Percentiles rank a stretch among this genome's conserved stretches.
These are phyloP conservation scores for Pythium sp. DNA, from an alignment of 352 stramenopile genomes.

Conservation along the genomic window DNA sequence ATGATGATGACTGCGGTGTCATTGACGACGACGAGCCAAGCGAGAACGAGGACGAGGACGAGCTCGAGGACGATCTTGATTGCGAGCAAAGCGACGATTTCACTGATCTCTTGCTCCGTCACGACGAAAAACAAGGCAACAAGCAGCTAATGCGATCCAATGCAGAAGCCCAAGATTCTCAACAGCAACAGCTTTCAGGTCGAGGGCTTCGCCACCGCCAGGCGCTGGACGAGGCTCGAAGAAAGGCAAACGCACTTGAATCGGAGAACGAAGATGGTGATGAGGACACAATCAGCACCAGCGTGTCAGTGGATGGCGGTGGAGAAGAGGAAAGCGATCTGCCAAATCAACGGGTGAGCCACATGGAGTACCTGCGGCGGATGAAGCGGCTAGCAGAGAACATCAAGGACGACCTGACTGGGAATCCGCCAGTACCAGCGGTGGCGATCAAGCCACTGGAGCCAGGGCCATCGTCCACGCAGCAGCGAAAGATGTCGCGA, in stretches of 20 bases:
- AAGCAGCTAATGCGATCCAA: neutral
- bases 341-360: conserved; percentile 49
- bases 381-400: conserved; percentile 68
- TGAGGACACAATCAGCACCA: too few relatives aligned
- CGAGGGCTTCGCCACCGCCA: conserved; percentile 25
- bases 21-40: conserved; percentile 37
- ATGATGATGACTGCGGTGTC: conserved; percentile 40
- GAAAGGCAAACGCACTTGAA: neutral
- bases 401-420: conserved; percentile 57
- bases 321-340: conserved; percentile 45
- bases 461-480: neutral
- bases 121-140: neutral
- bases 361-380: conserved; percentile 67
- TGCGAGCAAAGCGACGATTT: conserved; percentile 20
- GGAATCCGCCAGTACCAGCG: neutral
- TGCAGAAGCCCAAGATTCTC: neutral
- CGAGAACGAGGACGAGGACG: conserved; percentile 24
- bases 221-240: conserved; percentile 29
- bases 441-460: neutral
- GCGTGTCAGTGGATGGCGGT: conserved; percentile 12
- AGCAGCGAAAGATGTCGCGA: neutral
- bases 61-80: neutral
- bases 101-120: conserved; percentile 10
- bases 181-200: neutral
- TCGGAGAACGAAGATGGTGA: neutral